Evolutionary conservation across 2,329 filamentous ascomycete species (phyloP).

Genomic region (Aspergillus phoenicis): DNA sequence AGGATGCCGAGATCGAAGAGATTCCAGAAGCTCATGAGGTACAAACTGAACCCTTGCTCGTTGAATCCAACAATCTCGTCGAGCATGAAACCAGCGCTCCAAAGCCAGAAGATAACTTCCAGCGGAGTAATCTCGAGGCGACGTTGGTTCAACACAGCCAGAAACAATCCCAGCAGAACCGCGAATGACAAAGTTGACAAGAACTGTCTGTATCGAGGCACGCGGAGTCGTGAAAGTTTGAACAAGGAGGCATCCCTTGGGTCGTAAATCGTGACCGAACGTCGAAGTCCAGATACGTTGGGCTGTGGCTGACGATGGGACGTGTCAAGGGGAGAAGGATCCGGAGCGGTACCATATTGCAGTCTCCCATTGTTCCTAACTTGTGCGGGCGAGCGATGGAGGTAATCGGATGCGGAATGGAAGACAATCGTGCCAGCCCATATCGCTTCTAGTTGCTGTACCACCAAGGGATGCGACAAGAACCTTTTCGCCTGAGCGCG

Average conservation of each 20-base stretch:
- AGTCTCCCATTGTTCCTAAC: conserved; percentile 27
- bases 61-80: conserved; percentile 96
- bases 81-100: conserved; percentile 95
- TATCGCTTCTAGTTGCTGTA: conserved; percentile 94
- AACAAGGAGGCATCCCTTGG: conserved; percentile 86
- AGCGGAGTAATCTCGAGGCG: conserved; percentile 79
- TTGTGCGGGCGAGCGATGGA: conserved; percentile 66
- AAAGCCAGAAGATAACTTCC: conserved; percentile 94
- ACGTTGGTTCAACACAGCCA: conserved; percentile 76
- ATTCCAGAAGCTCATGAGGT: conserved; percentile 98
- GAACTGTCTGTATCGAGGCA: conserved; percentile 88
- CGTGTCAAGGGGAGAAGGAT: conserved; percentile 14
- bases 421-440: conserved; percentile 97
- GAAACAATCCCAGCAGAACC: conserved; percentile 79
- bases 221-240: conserved; percentile 85
- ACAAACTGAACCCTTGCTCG: conserved; percentile 92
- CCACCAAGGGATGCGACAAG: conserved; percentile 84
- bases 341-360: conserved; percentile 31
- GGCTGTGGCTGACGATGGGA: conserved; percentile 18
- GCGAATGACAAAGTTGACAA: conserved; percentile 86
- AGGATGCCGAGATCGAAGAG: conserved; percentile 91
- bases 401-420: conserved; percentile 80
- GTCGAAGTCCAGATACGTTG: conserved; percentile 46
- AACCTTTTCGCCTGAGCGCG: conserved; percentile 91
- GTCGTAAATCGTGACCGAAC: conserved; percentile 85